A percentile compares a stretch with the other conserved stretches of the same genome.
Evolutionary conservation across 2,329 filamentous ascomycete species (phyloP).

Genomic region (Mollisia scopiformis): DNA sequence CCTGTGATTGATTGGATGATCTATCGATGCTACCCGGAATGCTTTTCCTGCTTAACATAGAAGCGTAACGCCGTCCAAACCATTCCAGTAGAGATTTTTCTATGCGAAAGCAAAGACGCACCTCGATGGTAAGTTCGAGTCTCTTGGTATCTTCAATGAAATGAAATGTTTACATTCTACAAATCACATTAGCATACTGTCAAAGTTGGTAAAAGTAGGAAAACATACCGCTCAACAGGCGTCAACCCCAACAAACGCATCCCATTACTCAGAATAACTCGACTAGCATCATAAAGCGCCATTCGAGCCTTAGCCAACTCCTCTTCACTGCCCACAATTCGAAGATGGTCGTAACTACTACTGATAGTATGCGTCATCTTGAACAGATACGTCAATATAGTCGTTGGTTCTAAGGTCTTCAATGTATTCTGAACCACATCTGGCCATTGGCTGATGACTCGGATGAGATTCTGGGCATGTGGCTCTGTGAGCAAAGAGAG

Average conservation of each 20-base stretch:
- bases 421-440: slow-evolving; percentile 84
- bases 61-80: neutral
- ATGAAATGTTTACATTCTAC: slow-evolving; percentile 14
- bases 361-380: slow-evolving; percentile 83
- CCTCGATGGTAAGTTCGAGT: neutral
- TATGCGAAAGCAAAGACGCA: neutral
- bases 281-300: slow-evolving; percentile 76
- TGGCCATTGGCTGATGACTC: slow-evolving; percentile 81
- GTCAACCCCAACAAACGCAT: slow-evolving; percentile 80
- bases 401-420: slow-evolving; percentile 78
- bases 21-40: neutral
- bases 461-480: slow-evolving; percentile 73
- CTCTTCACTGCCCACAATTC: slow-evolving; percentile 78
- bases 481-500: slow-evolving; percentile 69
- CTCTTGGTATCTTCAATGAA: slow-evolving; percentile 11
- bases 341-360: slow-evolving; percentile 79
- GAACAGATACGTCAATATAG: slow-evolving; percentile 73
- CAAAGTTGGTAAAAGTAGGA: neutral
- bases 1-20: no score
- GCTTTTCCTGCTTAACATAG: neutral
- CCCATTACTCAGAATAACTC: slow-evolving; percentile 78
- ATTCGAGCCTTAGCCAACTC: slow-evolving; percentile 73
- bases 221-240: slow-evolving; percentile 62
- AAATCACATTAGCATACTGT: neutral
- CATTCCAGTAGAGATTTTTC: neutral